These are phyloP conservation scores for Xylariomycetidae sp. DNA, from an alignment of 2,329 filamentous ascomycete genomes.

Conservation along the genomic window DNA sequence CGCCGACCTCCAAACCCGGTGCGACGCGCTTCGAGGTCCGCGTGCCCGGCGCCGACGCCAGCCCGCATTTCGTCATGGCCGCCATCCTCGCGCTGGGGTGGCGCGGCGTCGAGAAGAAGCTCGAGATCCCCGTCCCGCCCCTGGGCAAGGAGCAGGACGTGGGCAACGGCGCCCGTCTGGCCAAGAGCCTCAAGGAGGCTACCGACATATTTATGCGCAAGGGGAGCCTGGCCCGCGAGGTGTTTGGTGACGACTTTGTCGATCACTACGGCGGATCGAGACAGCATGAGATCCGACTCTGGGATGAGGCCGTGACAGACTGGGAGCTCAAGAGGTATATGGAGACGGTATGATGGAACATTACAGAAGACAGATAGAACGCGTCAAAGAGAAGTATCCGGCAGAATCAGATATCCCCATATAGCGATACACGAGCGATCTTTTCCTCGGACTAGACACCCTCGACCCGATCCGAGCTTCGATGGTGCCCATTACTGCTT, in stretches of 20 bases:
- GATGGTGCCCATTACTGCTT: too few species aligned
- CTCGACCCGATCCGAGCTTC: too few species aligned
- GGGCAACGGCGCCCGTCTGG: constrained; percentile 71
- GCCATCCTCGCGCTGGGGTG: constrained; percentile 85
- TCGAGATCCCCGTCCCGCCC: constrained; percentile 76
- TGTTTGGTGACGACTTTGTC: constrained; percentile 92
- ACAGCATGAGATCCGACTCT: constrained; percentile 84
- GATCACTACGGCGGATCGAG: constrained; percentile 91
- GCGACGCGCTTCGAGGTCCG: constrained; percentile 91
- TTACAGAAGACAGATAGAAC: background rate
- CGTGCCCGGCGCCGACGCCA: constrained; percentile 90
- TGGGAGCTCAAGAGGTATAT: constrained; percentile 82
- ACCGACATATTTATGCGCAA: constrained; percentile 70
- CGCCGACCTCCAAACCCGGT: constrained; percentile 77
- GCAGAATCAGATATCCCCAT: background rate
- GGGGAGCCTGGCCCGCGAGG: constrained; percentile 84
- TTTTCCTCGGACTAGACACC: too few species aligned
- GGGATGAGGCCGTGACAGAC: constrained; percentile 95
- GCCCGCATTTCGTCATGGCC: constrained; percentile 80
- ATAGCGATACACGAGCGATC: background rate
- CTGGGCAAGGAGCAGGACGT: constrained; percentile 82
- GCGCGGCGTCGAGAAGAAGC: constrained; percentile 87
- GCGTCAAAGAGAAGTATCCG: background rate
- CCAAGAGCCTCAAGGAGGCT: constrained; percentile 82
- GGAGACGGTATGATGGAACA: constrained; percentile 56